Evolutionary conservation across 1,139 yeast species (phyloP).

Genomic region (Protomyces macrosporus): DNA sequence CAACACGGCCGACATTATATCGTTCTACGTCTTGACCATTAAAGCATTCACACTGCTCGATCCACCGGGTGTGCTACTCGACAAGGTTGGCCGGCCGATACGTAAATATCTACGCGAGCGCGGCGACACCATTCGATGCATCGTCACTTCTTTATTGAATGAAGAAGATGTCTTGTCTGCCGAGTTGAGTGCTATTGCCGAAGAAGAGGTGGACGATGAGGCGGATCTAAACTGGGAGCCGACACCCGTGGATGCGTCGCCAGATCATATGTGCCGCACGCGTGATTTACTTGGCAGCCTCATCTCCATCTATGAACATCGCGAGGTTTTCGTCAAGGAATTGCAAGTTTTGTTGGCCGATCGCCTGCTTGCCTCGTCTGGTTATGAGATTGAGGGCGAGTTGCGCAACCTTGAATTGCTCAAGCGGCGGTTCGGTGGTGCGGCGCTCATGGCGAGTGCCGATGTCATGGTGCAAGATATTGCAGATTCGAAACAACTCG

Average conservation of each 20-base stretch:
- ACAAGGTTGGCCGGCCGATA: conserved; percentile 70
- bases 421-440: conserved; percentile 61
- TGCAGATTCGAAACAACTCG: conserved; percentile 36
- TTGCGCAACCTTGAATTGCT: conserved; percentile 48
- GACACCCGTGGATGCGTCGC: conserved; percentile 87
- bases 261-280: conserved; percentile 59
- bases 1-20: conserved; percentile 68
- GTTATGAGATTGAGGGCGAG: conserved; percentile 44
- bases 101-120: conserved; percentile 62
- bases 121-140: conserved; percentile 62
- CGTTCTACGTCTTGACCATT: conserved; percentile 66
- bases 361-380: conserved; percentile 49
- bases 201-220: conserved; percentile 40
- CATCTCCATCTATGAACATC: conserved; percentile 70
- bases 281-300: conserved; percentile 64
- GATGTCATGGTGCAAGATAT: conserved; percentile 86
- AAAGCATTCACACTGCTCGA: conserved; percentile 71
- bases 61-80: conserved; percentile 78
- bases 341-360: conserved; percentile 62
- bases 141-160: conserved; percentile 68
- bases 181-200: conserved; percentile 42
- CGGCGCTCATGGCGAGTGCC: conserved; percentile 53
- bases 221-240: conserved; percentile 67
- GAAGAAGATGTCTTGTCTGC: conserved; percentile 46
- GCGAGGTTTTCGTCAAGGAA: conserved; percentile 67